These are phyloP conservation scores for Pichia sporocuriosa DNA, from an alignment of 805 yeast genomes.

Conservation along the genomic window DNA sequence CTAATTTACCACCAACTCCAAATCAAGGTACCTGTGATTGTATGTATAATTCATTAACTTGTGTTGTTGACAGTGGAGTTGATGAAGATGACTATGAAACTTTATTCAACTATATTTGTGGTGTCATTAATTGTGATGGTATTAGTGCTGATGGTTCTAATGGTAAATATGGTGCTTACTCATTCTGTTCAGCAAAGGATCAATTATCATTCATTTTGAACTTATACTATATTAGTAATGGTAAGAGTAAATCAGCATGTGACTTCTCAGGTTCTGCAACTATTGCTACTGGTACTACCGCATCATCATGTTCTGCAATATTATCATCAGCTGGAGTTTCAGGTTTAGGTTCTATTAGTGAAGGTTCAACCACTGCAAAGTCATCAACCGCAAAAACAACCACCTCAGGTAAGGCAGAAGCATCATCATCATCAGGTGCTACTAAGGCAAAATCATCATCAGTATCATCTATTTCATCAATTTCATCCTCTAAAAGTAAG, in stretches of 20 bases:
- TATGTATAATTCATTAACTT: constrained; percentile 44
- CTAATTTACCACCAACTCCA: constrained; percentile 77
- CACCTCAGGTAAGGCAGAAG: constrained; percentile 9
- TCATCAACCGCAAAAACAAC: constrained; percentile 22
- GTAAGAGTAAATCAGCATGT: constrained; percentile 46
- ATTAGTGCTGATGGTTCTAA: constrained; percentile 54
- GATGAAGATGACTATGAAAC: constrained; percentile 50
- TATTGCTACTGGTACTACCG: constrained; percentile 40
- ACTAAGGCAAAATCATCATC: constrained; percentile 16
- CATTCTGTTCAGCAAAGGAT: constrained; percentile 63
- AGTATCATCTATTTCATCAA: constrained; percentile 14
- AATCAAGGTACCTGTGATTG: constrained; percentile 58
- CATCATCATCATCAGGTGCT: constrained; percentile 17
- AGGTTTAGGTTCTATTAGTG: constrained; percentile 53
- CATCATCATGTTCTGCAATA: constrained; percentile 48
- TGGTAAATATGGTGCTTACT: constrained; percentile 66
- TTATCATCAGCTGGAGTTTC: constrained; percentile 60
- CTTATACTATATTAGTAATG: constrained; percentile 50
- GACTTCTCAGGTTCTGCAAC: constrained; percentile 65
- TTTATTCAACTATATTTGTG: constrained; percentile 54
- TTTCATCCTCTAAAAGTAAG: constrained; percentile 16
- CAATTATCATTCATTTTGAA: constrained; percentile 60
- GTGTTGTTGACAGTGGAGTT: constrained; percentile 56
- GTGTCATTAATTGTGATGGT: constrained; percentile 47
- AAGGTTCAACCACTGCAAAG: too few relatives aligned